Evolutionary conservation across 495 filamentous ascomycete species (phyloP).

Genomic region (Tuber aestivum): DNA sequence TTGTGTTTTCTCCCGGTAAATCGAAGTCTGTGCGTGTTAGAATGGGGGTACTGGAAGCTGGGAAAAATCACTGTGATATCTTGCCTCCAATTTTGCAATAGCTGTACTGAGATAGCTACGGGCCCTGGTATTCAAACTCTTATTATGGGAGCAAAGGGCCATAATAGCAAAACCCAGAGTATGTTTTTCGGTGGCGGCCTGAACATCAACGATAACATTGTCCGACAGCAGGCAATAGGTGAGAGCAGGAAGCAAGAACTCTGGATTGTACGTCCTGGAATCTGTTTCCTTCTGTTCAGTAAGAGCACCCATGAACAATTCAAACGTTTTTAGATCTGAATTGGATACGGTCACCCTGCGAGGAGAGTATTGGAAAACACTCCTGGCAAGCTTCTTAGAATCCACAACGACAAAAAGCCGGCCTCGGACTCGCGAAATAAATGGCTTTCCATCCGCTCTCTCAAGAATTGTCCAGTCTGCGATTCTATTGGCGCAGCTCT

Average conservation of each 20-base stretch:
- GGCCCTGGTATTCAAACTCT: conserved; percentile 28
- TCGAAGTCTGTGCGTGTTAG: conserved; percentile 60
- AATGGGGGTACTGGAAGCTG: conserved; percentile 56
- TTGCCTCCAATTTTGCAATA: conserved; percentile 35
- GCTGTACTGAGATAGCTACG: conserved; percentile 19
- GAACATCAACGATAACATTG: conserved; percentile 21
- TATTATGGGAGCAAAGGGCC: conserved; percentile 30
- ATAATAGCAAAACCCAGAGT: conserved; percentile 36
- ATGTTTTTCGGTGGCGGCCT: conserved; percentile 33
- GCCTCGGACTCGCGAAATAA: conserved; percentile 37
- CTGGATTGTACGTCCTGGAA: conserved; percentile 31
- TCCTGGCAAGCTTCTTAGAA: conserved; percentile 29
- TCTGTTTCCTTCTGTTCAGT: conserved; percentile 8
- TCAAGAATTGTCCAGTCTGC: conserved; percentile 33
- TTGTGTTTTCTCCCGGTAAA: conserved; percentile 69
- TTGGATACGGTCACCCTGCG: not conserved
- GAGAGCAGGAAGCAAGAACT: conserved; percentile 37
- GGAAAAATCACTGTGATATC: not conserved
- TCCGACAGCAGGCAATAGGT: conserved; percentile 28
- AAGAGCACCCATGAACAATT: conserved; percentile 19
- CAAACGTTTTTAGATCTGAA: conserved; percentile 14
- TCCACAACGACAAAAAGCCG: conserved; percentile 28
- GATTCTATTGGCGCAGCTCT: conserved; percentile 26
- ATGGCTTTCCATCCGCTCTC: conserved; percentile 21
- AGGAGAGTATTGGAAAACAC: conserved; percentile 31